Conservation (phyloP, 2,329 filamentous ascomycete genomes). For the Metarhizium humberi region DNA sequence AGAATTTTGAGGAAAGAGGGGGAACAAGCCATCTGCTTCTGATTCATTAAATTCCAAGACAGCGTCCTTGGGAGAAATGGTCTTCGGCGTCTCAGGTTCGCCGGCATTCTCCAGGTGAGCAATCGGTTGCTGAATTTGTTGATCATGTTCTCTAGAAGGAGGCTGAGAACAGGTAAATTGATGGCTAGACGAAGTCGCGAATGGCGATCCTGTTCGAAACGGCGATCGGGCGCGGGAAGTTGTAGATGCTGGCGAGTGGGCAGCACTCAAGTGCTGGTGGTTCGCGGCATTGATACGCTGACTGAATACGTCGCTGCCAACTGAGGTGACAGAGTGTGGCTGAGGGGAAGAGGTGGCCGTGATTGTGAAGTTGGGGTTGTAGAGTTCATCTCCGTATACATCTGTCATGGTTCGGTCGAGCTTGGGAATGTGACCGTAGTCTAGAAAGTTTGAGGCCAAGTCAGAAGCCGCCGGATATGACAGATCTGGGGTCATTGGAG, state of each 20-base stretch:
- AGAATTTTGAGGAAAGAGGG: conserved; percentile 61
- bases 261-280: conserved; percentile 57
- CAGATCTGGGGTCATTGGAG: not conserved
- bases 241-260: conserved; percentile 37
- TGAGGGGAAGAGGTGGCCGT: conserved; percentile 45
- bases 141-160: conserved; percentile 50
- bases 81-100: conserved; percentile 54
- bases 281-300: conserved; percentile 74
- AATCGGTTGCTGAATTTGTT: conserved; percentile 29
- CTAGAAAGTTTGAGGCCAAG: conserved; percentile 35
- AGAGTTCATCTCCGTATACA: conserved; percentile 75
- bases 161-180: conserved; percentile 46
- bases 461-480: conserved; percentile 1
- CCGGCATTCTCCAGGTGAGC: conserved; percentile 27
- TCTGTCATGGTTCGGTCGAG: conserved; percentile 82
- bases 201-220: conserved; percentile 63
- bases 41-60: conserved; percentile 74
- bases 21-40: conserved; percentile 60
- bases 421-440: conserved; percentile 55
- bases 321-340: conserved; percentile 36
- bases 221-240: conserved; percentile 64
- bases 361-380: conserved; percentile 58
- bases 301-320: conserved; percentile 52
- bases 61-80: conserved; percentile 91
- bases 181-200: conserved; percentile 33